Percentiles rank a stretch among this genome's conserved stretches.
Conservation (phyloP, 768 basidiomycete genomes). For the Tremella yokohamensis region DNA sequence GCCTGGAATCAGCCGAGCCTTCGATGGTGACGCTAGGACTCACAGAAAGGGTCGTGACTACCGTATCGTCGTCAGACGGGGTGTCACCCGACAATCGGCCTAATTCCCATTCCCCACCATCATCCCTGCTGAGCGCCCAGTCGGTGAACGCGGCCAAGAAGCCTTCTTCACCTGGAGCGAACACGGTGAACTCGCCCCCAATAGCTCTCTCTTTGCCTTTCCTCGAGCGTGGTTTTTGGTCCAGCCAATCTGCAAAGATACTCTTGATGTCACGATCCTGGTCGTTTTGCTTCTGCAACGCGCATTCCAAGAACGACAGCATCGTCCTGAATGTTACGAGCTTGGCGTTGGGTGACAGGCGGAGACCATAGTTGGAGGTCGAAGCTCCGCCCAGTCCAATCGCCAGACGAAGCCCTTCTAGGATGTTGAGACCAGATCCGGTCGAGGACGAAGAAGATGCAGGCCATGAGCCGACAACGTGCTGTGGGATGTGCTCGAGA, state of each 20-base stretch:
- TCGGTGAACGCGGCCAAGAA: constrained; percentile 6
- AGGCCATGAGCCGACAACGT: constrained; percentile 68
- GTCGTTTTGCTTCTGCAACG: constrained; percentile 2
- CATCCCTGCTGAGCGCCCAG: constrained; percentile 13
- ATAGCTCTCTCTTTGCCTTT: constrained; percentile 14
- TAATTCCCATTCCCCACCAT: constrained; percentile 26
- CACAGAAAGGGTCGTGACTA: constrained; percentile 28
- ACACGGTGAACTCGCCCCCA: constrained; percentile 9
- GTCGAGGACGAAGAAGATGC: constrained; percentile 34
- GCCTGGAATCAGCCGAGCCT: constrained; percentile 29
- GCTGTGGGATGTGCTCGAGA: constrained; percentile 65
- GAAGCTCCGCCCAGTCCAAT: constrained; percentile 44
- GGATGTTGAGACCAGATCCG: constrained; percentile 31
- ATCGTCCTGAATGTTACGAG: constrained; percentile 40
- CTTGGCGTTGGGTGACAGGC: constrained; percentile 35
- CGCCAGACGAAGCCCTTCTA: constrained; percentile 47
- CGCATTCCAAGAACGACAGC: constrained; percentile 32
- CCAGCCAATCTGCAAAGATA: constrained; percentile 25
- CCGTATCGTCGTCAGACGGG: constrained; percentile 1
- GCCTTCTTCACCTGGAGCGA: constrained; percentile 9
- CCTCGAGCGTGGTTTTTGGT: constrained; percentile 5
- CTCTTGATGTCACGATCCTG: constrained; percentile 7
- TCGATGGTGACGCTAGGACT: constrained; percentile 11
- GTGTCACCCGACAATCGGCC: constrained; percentile 23
- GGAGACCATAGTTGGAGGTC: constrained; percentile 31